Conservation (phyloP, 306 rosid species). For the peach (Prunus persica) region DNA sequence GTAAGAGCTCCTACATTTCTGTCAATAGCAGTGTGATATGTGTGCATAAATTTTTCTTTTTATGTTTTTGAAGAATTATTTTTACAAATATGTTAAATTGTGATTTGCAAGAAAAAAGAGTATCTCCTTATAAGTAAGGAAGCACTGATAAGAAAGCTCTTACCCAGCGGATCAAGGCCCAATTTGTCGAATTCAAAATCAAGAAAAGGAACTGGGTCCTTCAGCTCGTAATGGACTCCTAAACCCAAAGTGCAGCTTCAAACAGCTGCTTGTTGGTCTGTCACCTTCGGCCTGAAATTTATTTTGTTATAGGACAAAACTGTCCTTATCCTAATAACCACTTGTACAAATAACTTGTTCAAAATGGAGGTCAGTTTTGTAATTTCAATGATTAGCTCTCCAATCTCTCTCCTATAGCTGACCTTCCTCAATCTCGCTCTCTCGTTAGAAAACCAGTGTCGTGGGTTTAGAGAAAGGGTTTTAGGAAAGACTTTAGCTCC, state of each 20-base stretch:
- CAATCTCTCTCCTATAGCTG: neutral
- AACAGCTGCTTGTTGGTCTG: neutral
- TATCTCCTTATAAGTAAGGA: too few species aligned
- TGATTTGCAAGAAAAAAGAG: rapidly evolving
- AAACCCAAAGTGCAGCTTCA: neutral
- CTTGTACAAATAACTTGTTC: neutral
- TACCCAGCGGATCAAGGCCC: neutral
- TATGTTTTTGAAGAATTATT: too few species aligned
- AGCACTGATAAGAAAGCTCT: too few species aligned
- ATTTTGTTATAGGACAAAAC: neutral
- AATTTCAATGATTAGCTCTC: neutral
- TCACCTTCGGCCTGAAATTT: neutral
- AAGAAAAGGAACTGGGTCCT: neutral
- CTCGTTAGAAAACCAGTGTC: neutral
- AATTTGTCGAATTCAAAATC: neutral
- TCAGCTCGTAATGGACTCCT: neutral
- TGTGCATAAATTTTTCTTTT: too few species aligned
- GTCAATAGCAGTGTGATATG: too few species aligned
- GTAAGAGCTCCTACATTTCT: too few species aligned
- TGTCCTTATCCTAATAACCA: neutral
- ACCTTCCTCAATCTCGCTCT: neutral
- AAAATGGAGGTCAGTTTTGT: neutral
- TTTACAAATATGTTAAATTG: too few species aligned
- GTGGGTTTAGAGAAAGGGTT: neutral
- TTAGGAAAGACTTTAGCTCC: neutral